phyloP scores from a whole-genome alignment of 352 stramenopile genomes.

The Globisporangium canariense region DNA sequence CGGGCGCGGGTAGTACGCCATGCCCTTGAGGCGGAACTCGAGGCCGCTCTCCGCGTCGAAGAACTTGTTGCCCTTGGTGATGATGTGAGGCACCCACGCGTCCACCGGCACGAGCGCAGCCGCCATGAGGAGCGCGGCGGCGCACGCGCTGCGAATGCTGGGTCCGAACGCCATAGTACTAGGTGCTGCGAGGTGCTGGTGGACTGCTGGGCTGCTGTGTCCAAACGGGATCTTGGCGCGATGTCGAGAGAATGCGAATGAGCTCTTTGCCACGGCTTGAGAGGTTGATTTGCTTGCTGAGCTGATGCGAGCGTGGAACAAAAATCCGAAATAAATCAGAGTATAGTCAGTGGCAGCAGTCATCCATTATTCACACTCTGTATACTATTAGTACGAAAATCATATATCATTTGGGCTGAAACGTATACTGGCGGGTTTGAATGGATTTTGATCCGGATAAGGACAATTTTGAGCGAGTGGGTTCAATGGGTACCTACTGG shows the following conservation, averaged over 20 bases:
- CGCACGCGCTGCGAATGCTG: conserved; percentile 1
- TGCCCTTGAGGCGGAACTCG: conserved; percentile 67
- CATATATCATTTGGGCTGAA: background rate
- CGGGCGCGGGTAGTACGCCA: conserved; percentile 69
- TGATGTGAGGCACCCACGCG: conserved; percentile 25
- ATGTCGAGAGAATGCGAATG: conserved; percentile 5
- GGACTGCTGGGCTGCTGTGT: background rate
- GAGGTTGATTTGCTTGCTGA: too few relatives aligned
- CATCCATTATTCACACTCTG: background rate
- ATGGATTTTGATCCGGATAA: conserved; percentile 5
- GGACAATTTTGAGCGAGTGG: background rate
- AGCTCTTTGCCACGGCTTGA: background rate
- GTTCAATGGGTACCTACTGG: background rate
- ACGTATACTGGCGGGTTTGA: background rate
- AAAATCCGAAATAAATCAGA: conserved; percentile 11
- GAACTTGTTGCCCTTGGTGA: conserved; percentile 71
- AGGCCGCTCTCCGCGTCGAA: conserved; percentile 47
- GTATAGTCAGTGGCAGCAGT: conserved; percentile 1
- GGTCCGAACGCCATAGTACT: conserved; percentile 2
- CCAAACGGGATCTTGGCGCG: background rate
- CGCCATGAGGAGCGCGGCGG: conserved; percentile 5
- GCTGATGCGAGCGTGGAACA: background rate
- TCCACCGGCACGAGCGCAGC: background rate
- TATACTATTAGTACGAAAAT: background rate
- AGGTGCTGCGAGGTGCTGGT: background rate